Evolutionary conservation across 75 land plant genomes (phyloP), one percentile per base, ranked within the genome.

Genomic region (Selaginella tamariscina): DNA sequence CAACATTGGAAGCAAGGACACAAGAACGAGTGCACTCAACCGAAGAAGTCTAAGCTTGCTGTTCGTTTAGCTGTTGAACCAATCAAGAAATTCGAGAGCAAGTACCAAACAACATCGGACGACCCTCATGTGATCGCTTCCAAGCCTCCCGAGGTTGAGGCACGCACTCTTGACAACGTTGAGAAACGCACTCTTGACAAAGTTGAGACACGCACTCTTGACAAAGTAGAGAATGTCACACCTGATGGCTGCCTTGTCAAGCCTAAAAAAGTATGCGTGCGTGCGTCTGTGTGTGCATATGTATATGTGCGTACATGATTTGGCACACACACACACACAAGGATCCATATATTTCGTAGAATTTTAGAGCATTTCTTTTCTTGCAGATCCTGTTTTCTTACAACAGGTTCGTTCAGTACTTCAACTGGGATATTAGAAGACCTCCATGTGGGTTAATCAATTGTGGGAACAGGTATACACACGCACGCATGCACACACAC

Each of bases 381-480:
- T 65, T 24, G 26, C 20, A 59, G 62, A 26, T 59, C 5, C 26
- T 59, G n/a, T 59, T 59, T 27, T 23, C 62, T 5, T 59, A 59
- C 23, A 21, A n/a, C 23, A 8, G 62, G n/a, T 59, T 59, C 26
- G 26, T 59, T 59, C 27, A 59, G 5, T 59, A 59, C 62, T 59
- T 59, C 62, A 59, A 59, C 21, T 59, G 62, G 62, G 62, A 59
- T 59, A 2, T 21, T 23, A 5, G 23, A 26, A 21, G 62, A 21
- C 27, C 62, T 8, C 62, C 62, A 8, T 59, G 62, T n/a, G 62
- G 62, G n/a, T 23, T 59, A 9, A 59, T 59, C 8, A 59, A 59
- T n/a, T 27, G 23, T 21, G 62, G 62, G 8, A 59, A 59, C 62
- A 59, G 62, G 62, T 59, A 59, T 8, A 21, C 8, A 21, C 2